Evolutionary conservation across 192 early-diverging fungal species (phyloP).

Genomic region (Backusella australiensis): DNA sequence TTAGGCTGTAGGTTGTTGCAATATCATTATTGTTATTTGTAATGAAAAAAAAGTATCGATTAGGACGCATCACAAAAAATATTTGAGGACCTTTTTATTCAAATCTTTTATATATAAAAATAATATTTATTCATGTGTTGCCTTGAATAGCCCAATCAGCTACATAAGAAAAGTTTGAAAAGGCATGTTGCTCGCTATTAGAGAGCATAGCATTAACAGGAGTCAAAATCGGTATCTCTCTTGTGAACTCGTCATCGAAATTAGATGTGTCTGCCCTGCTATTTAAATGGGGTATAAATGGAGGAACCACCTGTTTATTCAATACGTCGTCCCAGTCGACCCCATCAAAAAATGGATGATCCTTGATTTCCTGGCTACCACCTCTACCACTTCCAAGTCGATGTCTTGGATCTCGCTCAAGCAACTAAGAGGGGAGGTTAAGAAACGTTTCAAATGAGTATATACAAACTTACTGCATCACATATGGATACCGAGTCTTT

Average conservation of each 20-base stretch:
- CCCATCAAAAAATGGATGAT: constrained; percentile 71
- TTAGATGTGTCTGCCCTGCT: constrained; percentile 85
- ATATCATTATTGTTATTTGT: too few species aligned
- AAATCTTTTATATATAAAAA: not conserved
- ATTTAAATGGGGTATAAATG: constrained; percentile 64
- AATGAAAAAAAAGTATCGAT: too few species aligned
- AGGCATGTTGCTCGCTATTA: constrained; percentile 85
- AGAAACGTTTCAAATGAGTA: not conserved
- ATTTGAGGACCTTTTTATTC: too few species aligned
- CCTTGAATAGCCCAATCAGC: constrained; percentile 69
- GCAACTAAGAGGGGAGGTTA: constrained; percentile 42
- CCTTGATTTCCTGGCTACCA: constrained; percentile 72
- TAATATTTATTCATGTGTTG: not conserved
- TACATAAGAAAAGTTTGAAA: constrained; percentile 86
- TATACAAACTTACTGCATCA: constrained; percentile 45
- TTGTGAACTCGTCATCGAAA: constrained; percentile 97
- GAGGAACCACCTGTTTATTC: constrained; percentile 62
- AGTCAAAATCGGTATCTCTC: constrained; percentile 83
- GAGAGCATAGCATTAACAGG: constrained; percentile 83
- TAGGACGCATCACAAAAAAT: too few species aligned
- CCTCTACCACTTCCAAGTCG: constrained; percentile 60
- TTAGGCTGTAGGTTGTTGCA: too few species aligned
- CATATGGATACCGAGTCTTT: constrained; percentile 64
- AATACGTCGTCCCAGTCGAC: constrained; percentile 78
- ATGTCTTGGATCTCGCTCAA: constrained; percentile 65